phyloP scores from a whole-genome alignment of 2,329 filamentous ascomycete species.

The Phoma sp. region DNA sequence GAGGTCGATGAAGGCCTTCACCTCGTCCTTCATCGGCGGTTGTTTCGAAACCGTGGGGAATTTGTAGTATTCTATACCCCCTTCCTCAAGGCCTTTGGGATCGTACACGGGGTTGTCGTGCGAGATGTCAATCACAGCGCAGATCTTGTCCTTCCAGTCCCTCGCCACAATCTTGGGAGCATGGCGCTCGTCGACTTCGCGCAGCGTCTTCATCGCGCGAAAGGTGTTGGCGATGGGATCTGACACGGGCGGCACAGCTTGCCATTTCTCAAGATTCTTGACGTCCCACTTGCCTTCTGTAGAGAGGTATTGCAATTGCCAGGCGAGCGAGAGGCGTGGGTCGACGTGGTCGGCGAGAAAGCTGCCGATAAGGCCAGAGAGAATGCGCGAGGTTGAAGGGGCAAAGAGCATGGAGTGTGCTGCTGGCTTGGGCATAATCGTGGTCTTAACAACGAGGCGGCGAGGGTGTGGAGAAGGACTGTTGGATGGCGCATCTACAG shows the following conservation, averaged over 20 bases:
- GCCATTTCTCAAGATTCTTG: slow-evolving; percentile 94
- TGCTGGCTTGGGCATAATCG: slow-evolving; percentile 76
- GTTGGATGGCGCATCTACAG: slow-evolving; percentile 11
- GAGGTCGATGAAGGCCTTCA: slow-evolving; percentile 65
- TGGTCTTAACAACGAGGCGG: slow-evolving; percentile 66
- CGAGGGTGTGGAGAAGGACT: slow-evolving; percentile 36
- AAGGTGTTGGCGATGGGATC: slow-evolving; percentile 80
- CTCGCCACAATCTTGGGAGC: slow-evolving; percentile 75
- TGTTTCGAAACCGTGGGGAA: slow-evolving; percentile 93
- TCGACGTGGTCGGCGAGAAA: slow-evolving; percentile 81
- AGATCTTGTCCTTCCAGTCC: slow-evolving; percentile 71
- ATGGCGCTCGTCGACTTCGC: slow-evolving; percentile 86
- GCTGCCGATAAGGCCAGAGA: slow-evolving; percentile 82
- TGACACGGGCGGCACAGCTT: slow-evolving; percentile 78
- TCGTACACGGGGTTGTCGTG: slow-evolving; percentile 92
- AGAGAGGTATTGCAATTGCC: slow-evolving; percentile 89
- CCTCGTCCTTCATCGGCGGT: slow-evolving; percentile 72
- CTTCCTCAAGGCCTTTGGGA: slow-evolving; percentile 60
- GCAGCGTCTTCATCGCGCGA: slow-evolving; percentile 89
- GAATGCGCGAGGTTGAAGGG: slow-evolving; percentile 74
- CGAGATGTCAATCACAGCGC: slow-evolving; percentile 86
- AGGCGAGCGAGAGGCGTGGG: slow-evolving; percentile 78
- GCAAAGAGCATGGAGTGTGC: slow-evolving; percentile 86
- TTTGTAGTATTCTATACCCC: slow-evolving; percentile 69
- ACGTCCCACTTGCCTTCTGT: slow-evolving; percentile 97